Conservation (phyloP, 768 basidiomycete species). For the Kwoniella dendrophila region DNA sequence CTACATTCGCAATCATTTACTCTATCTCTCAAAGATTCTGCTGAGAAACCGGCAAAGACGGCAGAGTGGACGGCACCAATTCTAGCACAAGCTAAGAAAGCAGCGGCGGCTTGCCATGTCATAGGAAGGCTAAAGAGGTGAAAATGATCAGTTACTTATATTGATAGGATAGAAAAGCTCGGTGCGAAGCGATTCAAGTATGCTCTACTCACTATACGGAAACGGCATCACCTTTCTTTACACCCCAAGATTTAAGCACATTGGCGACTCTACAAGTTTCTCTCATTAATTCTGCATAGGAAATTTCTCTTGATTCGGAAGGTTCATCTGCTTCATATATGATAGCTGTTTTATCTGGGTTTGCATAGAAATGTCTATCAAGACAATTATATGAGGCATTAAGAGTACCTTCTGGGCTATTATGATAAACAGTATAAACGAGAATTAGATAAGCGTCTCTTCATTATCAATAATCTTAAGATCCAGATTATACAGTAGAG, state of each 20-base stretch:
- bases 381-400: constrained; percentile 98
- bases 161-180: background rate
- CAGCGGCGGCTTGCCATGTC: constrained; percentile 79
- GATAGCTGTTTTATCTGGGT: constrained; percentile 87
- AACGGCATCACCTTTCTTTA: constrained; percentile 83
- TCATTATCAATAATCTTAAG: background rate
- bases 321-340: constrained; percentile 99
- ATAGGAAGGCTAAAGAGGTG: constrained; percentile 45
- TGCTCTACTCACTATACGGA: constrained; percentile 43
- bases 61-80: constrained; percentile 97
- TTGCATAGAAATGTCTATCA: constrained; percentile 89
- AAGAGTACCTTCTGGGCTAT: constrained; percentile 77
- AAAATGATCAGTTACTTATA: background rate
- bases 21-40: constrained; percentile 91
- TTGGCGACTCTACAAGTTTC: constrained; percentile 90
- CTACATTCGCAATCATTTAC: constrained; percentile 82
- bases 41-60: constrained; percentile 94
- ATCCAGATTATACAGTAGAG: background rate
- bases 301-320: constrained; percentile 71
- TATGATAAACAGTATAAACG: background rate
- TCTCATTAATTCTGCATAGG: constrained; percentile 80
- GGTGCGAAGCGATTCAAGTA: background rate
- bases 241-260: constrained; percentile 81
- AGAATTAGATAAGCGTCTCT: background rate
- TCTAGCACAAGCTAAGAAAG: constrained; percentile 96